Percentiles rank a stretch among this genome's conserved stretches.
Evolutionary conservation across 805 yeast species (phyloP).

Genomic region (Candida suzukii): DNA sequence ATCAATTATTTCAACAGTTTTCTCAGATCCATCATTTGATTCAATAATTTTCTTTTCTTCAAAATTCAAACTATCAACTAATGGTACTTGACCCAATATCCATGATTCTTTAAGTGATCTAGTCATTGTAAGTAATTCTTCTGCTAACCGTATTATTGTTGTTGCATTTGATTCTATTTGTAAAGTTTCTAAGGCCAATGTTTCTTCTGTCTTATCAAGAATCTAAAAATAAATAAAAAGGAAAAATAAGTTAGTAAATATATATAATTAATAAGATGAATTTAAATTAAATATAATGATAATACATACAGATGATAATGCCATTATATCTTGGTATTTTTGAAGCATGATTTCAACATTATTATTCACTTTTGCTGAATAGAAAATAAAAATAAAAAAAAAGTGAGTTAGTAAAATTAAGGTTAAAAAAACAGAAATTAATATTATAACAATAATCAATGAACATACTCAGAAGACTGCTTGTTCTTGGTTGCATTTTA

Average conservation of each 20-base stretch:
- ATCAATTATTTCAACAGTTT: background rate
- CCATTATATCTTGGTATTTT: conserved; percentile 47
- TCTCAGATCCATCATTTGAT: background rate
- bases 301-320: conserved; percentile 29
- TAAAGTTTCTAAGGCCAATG: conserved; percentile 44
- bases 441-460: background rate
- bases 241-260: background rate
- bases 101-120: conserved; percentile 46
- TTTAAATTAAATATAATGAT: background rate
- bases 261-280: background rate
- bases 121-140: conserved; percentile 44
- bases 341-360: conserved; percentile 44
- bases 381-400: background rate
- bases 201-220: conserved; percentile 25
- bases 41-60: conserved; percentile 2
- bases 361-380: conserved; percentile 40
- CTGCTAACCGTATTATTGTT: conserved; percentile 43
- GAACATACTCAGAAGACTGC: conserved; percentile 31
- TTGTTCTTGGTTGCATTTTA: conserved; percentile 43
- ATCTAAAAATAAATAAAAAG: conserved; percentile 6
- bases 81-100: conserved; percentile 47
- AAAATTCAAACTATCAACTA: conserved; percentile 12
- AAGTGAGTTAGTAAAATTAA: background rate
- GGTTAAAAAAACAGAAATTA: background rate
- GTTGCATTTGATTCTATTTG: conserved; percentile 49